Evolutionary conservation across 2,329 filamentous ascomycete genomes (phyloP), one percentile per base, ranked within the genome.

Genomic region (Epichloe sp.): DNA sequence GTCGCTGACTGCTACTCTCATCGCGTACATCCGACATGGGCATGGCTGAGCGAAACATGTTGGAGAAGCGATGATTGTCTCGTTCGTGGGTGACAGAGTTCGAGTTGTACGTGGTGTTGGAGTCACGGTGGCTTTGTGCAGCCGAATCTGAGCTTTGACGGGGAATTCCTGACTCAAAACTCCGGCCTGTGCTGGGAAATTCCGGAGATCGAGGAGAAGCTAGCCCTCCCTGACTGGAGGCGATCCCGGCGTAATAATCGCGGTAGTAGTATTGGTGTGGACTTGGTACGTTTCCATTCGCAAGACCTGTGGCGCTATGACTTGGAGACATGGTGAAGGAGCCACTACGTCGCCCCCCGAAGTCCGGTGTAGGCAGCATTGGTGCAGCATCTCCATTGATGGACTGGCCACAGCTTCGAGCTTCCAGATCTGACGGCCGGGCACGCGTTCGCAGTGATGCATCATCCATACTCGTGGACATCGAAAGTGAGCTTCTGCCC

Each of bases 11-110:
- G 57, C 67, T 75, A 21, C 48, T n/a, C 51, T 73, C 73, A 43
- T 76, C 78, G 5, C 77, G 73, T 2, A 74, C 76, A 59, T 94
- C 87, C 1, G 83, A 78, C 70, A 90, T 78, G 1, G 89, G 89
- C 63, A 95, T 78, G 5, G 89, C 89, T 1, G 89, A 95, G 54
- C 87, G 87, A 71, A 95, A 95, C 21, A 95, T 71, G 5, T 84
- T 86, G 0, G 86, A 90, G 59, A 79, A 84, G 42, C 83, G 81
- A 40, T 74, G 73, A 37, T 64, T 64, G 12, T 77, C 72, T 44
- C 83, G 80, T 38, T 77, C 72, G 53, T 64, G 69, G 23, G 66
- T 64, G 38, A 67, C 69, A 53, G 72, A 68, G 55, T 67, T 71
- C 42, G 76, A 77, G 55, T 72, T 72, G 60, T 76, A 76, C 4